Evolutionary conservation across 2,329 filamentous ascomycete genomes (phyloP).

Genomic region (Hawksworthiomyces lignivorus): DNA sequence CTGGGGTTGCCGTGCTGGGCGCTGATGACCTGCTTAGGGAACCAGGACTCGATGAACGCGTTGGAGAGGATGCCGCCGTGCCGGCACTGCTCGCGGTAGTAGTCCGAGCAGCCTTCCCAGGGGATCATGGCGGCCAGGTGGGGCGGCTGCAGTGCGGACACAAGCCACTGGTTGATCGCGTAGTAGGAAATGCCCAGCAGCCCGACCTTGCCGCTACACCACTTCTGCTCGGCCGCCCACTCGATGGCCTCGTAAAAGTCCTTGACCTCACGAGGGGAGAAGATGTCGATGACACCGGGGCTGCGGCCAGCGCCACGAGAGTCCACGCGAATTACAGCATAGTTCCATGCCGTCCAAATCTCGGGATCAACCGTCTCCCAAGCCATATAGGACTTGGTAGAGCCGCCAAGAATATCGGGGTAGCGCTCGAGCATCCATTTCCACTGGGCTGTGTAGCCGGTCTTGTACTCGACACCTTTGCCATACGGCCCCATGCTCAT

Average conservation of each 20-base stretch:
- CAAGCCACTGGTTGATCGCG: slow-evolving; percentile 37
- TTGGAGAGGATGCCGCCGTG: slow-evolving; percentile 55
- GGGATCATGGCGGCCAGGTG: slow-evolving; percentile 39
- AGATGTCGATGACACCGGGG: slow-evolving; percentile 38
- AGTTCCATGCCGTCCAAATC: slow-evolving; percentile 47
- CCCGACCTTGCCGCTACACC: slow-evolving; percentile 41
- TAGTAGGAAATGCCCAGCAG: slow-evolving; percentile 40
- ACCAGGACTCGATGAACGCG: slow-evolving; percentile 55
- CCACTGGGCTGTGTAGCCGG: slow-evolving; percentile 23
- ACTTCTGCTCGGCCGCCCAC: slow-evolving; percentile 37
- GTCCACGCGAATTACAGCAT: slow-evolving; percentile 46
- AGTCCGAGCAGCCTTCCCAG: slow-evolving; percentile 46
- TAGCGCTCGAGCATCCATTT: slow-evolving; percentile 24
- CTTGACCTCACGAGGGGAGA: slow-evolving; percentile 37
- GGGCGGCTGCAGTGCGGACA: slow-evolving; percentile 36
- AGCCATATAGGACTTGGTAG: slow-evolving; percentile 43
- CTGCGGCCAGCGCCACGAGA: slow-evolving; percentile 40
- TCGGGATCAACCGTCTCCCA: slow-evolving; percentile 52
- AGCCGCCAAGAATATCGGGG: slow-evolving; percentile 42
- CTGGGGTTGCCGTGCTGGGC: slow-evolving; percentile 54
- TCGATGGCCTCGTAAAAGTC: slow-evolving; percentile 41
- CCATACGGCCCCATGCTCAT: slow-evolving; percentile 67
- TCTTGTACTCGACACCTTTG: slow-evolving; percentile 61
- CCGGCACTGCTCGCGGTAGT: slow-evolving; percentile 47
- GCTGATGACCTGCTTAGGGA: slow-evolving; percentile 55